Evolutionary conservation across 495 filamentous ascomycete species (phyloP).

Genomic region (Cercophora newfieldiana): DNA sequence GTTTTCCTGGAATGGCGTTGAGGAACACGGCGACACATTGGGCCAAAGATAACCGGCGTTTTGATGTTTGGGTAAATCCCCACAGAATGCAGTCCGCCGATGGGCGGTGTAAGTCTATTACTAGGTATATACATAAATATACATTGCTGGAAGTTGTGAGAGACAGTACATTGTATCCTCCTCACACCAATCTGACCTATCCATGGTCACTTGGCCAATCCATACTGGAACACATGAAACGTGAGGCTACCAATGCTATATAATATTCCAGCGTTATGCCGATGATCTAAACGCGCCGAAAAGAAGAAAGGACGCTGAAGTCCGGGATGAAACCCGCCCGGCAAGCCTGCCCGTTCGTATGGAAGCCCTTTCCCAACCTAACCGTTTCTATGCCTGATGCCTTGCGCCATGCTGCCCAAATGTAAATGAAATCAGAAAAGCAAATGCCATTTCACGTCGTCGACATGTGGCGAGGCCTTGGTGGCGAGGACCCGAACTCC

Average conservation of each 20-base stretch:
- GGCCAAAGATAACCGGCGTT: neutral
- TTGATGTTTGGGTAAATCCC: neutral
- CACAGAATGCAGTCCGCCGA: neutral
- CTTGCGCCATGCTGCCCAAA: slow-evolving; percentile 9
- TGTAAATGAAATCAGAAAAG: neutral
- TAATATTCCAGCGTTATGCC: neutral
- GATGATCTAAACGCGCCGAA: neutral
- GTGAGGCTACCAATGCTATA: neutral
- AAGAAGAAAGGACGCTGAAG: neutral
- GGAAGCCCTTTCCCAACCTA: neutral
- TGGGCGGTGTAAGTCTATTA: neutral
- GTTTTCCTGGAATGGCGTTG: neutral
- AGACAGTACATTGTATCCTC: neutral
- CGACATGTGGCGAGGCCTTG: neutral
- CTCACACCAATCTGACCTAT: neutral
- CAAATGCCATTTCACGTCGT: neutral
- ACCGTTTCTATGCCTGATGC: no score
- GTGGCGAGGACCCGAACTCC: neutral
- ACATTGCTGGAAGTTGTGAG: neutral
- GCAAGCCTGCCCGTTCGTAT: neutral
- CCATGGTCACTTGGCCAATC: neutral
- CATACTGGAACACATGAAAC: neutral
- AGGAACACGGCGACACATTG: neutral
- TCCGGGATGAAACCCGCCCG: neutral
- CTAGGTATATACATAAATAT: neutral